A percentile compares a stretch with the other conserved stretches of the same genome.
phyloP scores from a whole-genome alignment of 176 grass and related monocot genomes.

The Ensete glaucum region DNA sequence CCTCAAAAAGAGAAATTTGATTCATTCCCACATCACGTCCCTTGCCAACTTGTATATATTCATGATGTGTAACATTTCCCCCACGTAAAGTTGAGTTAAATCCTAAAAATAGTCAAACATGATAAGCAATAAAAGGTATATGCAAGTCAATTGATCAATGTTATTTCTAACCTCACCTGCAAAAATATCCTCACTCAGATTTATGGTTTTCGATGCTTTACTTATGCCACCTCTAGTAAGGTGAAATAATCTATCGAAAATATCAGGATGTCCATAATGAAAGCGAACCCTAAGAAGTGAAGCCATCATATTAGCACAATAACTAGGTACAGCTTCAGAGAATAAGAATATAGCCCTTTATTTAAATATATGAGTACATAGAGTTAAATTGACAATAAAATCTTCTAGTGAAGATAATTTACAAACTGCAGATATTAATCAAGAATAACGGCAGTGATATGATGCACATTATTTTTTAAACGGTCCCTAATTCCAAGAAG shows the following conservation, averaged over 20 bases:
- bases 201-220: conserved; percentile 94
- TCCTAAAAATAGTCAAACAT: conserved; percentile 41
- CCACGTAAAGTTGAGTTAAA: conserved; percentile 89
- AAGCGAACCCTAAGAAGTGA: conserved; percentile 65
- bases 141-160: conserved; percentile 10
- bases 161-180: conserved; percentile 39
- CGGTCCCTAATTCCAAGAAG: no score
- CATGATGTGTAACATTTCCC: conserved; percentile 87
- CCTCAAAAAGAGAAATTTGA: conserved; percentile 94
- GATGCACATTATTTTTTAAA: no score
- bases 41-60: conserved; percentile 98
- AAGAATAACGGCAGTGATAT: no score
- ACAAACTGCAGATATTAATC: no score
- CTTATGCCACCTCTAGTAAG: conserved; percentile 94
- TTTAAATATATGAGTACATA: background rate
- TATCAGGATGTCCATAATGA: conserved; percentile 97
- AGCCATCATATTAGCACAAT: background rate
- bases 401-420: background rate
- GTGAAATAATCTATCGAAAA: conserved; percentile 99
- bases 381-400: background rate
- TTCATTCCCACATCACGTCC: conserved; percentile 98
- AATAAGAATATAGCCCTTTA: background rate
- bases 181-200: conserved; percentile 99
- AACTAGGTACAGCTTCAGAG: background rate
- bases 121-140: conserved; percentile 9